Evolutionary conservation across 306 rosid species (phyloP).

Genomic region (Lathyrus sativus): DNA sequence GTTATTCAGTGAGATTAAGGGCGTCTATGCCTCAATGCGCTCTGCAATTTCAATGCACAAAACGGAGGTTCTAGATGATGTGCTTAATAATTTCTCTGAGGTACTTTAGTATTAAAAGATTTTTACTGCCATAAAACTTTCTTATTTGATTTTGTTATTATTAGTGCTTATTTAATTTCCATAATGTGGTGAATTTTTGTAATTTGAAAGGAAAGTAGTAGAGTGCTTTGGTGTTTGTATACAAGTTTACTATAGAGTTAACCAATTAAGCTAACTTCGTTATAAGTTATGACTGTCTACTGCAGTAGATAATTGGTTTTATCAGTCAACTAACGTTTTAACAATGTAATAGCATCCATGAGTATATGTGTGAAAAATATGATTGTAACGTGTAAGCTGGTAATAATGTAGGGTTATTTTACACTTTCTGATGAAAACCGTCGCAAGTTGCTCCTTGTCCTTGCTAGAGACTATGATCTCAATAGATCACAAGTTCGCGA

Average conservation of each 20-base stretch:
- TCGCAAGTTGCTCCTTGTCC: constrained; percentile 60
- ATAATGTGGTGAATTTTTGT: not conserved
- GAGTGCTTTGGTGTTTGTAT: not conserved
- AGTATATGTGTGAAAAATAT: not conserved
- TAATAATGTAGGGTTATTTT: constrained; percentile 71
- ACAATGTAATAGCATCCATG: not conserved
- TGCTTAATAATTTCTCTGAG: constrained; percentile 75
- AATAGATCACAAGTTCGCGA: constrained; percentile 75
- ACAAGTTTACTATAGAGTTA: not conserved
- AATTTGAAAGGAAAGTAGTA: not conserved
- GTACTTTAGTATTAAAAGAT: constrained; percentile 32
- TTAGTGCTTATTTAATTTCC: constrained; percentile 30
- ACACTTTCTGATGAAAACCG: constrained; percentile 66
- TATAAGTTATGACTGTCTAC: not conserved
- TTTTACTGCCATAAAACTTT: not conserved
- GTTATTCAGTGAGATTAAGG: constrained; percentile 57
- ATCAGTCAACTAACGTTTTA: not conserved
- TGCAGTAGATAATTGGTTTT: not conserved
- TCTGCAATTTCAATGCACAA: constrained; percentile 75
- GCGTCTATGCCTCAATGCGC: constrained; percentile 71
- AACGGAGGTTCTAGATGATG: constrained; percentile 70
- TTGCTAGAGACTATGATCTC: constrained; percentile 85
- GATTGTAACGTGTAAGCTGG: constrained; percentile 6
- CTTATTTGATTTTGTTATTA: not conserved
- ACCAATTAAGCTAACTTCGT: not conserved